Conservation (phyloP, 2,329 filamentous ascomycete genomes). For the Epichloe gansuensis region DNA sequence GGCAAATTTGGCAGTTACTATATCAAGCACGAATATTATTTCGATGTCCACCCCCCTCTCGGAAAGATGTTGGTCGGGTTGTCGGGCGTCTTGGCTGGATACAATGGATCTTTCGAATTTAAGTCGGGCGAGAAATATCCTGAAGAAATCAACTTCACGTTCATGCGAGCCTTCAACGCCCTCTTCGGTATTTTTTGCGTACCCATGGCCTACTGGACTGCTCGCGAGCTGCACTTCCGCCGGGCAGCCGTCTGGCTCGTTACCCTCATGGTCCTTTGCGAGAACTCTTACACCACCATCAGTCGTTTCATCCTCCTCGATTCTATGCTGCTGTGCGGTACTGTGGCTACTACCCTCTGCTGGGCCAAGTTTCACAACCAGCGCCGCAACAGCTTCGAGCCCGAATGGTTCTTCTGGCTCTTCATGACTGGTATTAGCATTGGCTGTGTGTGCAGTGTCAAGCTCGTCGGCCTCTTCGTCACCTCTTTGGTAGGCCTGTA, state of each 20-base stretch:
- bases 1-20: constrained; percentile 99
- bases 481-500: constrained; percentile 92
- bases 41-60: constrained; percentile 83
- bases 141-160: constrained; percentile 86
- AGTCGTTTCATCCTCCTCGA: constrained; percentile 96
- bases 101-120: constrained; percentile 99
- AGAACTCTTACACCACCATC: constrained; percentile 99
- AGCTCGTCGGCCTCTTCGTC: constrained; percentile 93
- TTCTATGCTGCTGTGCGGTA: constrained; percentile 97
- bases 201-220: constrained; percentile 89
- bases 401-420: constrained; percentile 91
- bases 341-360: constrained; percentile 93
- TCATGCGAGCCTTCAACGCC: constrained; percentile 97
- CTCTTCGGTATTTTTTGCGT: constrained; percentile 87
- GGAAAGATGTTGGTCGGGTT: constrained; percentile 98
- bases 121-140: constrained; percentile 97
- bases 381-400: constrained; percentile 72
- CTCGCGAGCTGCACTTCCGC: constrained; percentile 76
- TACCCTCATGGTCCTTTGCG: constrained; percentile 92
- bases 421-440: constrained; percentile 90
- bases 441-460: constrained; percentile 95
- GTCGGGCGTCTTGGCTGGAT: constrained; percentile 89
- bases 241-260: constrained; percentile 87
- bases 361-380: constrained; percentile 94
- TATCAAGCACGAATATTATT: constrained; percentile 98